A percentile compares a stretch with the other conserved stretches of the same genome.
These are phyloP conservation scores for Quercus robur DNA, from an alignment of 306 rosid species.

Conservation along the genomic window DNA sequence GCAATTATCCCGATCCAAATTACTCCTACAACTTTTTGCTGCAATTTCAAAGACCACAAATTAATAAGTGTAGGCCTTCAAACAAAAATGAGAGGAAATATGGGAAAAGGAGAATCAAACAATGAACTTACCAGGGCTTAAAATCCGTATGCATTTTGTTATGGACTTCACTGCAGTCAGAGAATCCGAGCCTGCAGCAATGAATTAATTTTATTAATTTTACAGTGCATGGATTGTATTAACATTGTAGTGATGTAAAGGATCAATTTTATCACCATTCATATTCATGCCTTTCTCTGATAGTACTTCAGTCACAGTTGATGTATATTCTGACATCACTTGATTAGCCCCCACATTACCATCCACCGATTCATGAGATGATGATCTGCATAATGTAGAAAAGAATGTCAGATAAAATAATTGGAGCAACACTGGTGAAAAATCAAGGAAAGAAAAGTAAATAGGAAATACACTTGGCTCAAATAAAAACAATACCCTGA, in stretches of 20 bases:
- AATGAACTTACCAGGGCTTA: conserved; percentile 63
- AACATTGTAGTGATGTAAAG: neutral
- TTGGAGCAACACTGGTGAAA: neutral
- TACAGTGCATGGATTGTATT: neutral
- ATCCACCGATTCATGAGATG: conserved; percentile 37
- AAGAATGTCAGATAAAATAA: conserved; percentile 16
- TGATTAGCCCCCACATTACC: conserved; percentile 31
- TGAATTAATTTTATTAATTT: conserved; percentile 4
- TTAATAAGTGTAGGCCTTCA: neutral
- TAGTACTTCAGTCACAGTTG: conserved; percentile 51
- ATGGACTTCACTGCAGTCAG: conserved; percentile 49
- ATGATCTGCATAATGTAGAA: conserved; percentile 34
- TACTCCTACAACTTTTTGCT: conserved; percentile 38
- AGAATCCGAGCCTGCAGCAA: conserved; percentile 50
- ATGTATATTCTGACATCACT: conserved; percentile 48
- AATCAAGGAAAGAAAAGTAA: neutral
- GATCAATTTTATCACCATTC: conserved; percentile 35
- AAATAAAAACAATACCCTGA: conserved; percentile 58
- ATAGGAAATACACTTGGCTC: neutral
- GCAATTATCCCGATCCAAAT: conserved; percentile 31
- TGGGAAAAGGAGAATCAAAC: neutral
- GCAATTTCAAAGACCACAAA: conserved; percentile 15
- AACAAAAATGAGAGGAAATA: neutral
- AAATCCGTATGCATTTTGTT: conserved; percentile 52
- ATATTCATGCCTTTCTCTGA: conserved; percentile 42